Percentiles rank a stretch among this genome's conserved stretches.
Conservation (phyloP, 805 yeast species). For the Pichia ethanolica region DNA sequence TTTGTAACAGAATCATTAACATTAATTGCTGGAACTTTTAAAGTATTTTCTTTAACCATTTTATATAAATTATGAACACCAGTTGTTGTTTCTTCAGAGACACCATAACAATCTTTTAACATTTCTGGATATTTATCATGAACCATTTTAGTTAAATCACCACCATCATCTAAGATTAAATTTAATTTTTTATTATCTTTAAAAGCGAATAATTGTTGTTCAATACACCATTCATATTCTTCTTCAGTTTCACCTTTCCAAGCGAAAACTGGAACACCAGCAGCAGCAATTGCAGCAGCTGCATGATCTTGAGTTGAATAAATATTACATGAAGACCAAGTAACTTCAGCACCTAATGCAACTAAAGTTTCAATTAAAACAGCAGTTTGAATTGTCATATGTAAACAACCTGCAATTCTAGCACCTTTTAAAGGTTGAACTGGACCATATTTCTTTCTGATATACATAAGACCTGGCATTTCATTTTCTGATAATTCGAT, state of each 20-base stretch:
- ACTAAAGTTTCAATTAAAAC: constrained; percentile 95
- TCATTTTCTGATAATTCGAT: constrained; percentile 98
- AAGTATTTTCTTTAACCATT: constrained; percentile 78
- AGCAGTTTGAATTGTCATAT: constrained; percentile 99
- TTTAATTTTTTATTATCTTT: constrained; percentile 91
- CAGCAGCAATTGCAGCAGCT: constrained; percentile 98
- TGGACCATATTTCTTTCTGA: constrained; percentile 85
- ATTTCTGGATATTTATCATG: constrained; percentile 98
- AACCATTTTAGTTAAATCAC: constrained; percentile 93
- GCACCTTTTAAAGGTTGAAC: constrained; percentile 97
- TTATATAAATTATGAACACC: constrained; percentile 99
- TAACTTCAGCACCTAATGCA: constrained; percentile 98
- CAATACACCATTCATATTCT: constrained; percentile 98
- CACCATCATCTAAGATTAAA: constrained; percentile 98
- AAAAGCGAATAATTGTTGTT: constrained; percentile 97
- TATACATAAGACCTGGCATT: constrained; percentile 99
- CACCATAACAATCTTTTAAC: constrained; percentile 90
- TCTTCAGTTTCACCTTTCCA: constrained; percentile 99
- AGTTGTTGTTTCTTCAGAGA: constrained; percentile 98
- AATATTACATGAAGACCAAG: constrained; percentile 99
- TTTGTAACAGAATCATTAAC: constrained; percentile 98
- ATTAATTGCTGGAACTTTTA: constrained; percentile 98
- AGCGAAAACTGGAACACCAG: constrained; percentile 98
- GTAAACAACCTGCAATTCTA: constrained; percentile 97
- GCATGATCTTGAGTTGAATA: constrained; percentile 99